Percentiles rank a stretch among this genome's conserved stretches.
These are phyloP conservation scores for Penicillium silybi DNA, from an alignment of 495 filamentous ascomycete genomes.

Conservation along the genomic window DNA sequence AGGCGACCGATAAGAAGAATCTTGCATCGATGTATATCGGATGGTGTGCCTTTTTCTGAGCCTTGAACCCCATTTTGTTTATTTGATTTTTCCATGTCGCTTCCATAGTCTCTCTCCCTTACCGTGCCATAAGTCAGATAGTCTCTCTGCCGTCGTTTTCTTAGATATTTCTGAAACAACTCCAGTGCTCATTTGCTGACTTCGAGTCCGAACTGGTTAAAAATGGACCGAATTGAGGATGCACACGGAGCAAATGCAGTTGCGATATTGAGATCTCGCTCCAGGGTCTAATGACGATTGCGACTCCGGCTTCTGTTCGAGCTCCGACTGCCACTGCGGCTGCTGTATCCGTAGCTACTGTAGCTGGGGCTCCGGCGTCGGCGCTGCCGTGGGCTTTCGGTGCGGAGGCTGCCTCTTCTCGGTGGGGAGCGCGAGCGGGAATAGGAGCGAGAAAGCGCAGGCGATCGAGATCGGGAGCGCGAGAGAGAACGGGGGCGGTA, in stretches of 20 bases:
- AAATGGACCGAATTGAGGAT: not conserved
- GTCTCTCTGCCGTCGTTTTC: not conserved
- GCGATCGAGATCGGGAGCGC: constrained; percentile 44
- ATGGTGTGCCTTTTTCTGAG: constrained; percentile 89
- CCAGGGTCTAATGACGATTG: constrained; percentile 20
- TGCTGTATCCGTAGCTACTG: constrained; percentile 49
- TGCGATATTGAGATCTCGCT: constrained; percentile 2
- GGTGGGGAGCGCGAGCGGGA: constrained; percentile 33
- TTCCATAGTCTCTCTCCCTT: not conserved
- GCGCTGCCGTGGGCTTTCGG: constrained; percentile 31
- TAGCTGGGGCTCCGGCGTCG: constrained; percentile 53
- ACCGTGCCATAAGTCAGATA: not conserved
- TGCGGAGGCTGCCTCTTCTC: constrained; percentile 25
- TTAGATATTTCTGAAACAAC: not conserved
- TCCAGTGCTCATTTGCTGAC: not conserved
- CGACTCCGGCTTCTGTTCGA: constrained; percentile 35
- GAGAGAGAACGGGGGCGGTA: constrained; percentile 48
- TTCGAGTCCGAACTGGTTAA: not conserved
- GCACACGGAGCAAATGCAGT: not conserved
- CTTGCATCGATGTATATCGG: constrained; percentile 94
- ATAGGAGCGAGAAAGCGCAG: constrained; percentile 37
- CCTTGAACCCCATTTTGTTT: not conserved
- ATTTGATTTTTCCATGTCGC: not conserved
- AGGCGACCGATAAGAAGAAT: constrained; percentile 72
- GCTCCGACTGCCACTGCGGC: constrained; percentile 46